Evolutionary conservation across 2,329 filamentous ascomycete species (phyloP).

Genomic region (Ophiosphaerella korrae): DNA sequence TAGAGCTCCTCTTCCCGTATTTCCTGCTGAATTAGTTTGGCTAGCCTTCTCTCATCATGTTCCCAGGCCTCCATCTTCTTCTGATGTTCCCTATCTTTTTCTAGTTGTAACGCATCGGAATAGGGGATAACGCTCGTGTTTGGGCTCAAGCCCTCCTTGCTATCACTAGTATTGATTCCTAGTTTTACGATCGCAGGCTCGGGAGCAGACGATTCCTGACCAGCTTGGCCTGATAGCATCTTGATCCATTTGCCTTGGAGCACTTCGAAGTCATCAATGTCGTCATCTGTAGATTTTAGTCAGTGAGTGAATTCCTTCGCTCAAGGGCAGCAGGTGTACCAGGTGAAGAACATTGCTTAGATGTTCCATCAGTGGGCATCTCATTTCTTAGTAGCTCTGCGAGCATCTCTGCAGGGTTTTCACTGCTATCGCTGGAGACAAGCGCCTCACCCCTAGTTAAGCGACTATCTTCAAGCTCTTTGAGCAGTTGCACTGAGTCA

Average conservation of each 20-base stretch:
- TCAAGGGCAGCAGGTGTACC: no score
- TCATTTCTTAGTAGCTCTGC: conserved; percentile 3
- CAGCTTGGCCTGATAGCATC: not conserved
- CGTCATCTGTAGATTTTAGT: not conserved
- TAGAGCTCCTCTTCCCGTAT: conserved; percentile 16
- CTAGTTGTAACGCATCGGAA: no score
- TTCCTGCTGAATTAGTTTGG: conserved; percentile 11
- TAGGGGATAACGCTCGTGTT: no score
- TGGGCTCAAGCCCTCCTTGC: no score
- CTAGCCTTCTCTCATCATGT: conserved; percentile 11
- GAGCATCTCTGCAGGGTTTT: conserved; percentile 10
- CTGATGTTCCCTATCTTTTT: not conserved
- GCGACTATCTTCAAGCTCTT: not conserved
- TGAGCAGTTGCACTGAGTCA: conserved; percentile 1
- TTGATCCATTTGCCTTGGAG: not conserved
- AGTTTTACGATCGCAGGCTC: no score
- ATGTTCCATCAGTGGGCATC: not conserved
- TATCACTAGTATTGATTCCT: no score
- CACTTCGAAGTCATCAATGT: not conserved
- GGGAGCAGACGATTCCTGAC: no score
- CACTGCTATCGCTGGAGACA: not conserved
- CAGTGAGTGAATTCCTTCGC: no score
- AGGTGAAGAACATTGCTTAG: not conserved
- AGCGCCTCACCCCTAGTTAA: not conserved
- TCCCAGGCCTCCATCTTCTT: conserved; percentile 12